A percentile compares a stretch with the other conserved stretches of the same genome.
phyloP scores from a whole-genome alignment of 768 basidiomycete genomes.

The Clitopilus passeckerianus region DNA sequence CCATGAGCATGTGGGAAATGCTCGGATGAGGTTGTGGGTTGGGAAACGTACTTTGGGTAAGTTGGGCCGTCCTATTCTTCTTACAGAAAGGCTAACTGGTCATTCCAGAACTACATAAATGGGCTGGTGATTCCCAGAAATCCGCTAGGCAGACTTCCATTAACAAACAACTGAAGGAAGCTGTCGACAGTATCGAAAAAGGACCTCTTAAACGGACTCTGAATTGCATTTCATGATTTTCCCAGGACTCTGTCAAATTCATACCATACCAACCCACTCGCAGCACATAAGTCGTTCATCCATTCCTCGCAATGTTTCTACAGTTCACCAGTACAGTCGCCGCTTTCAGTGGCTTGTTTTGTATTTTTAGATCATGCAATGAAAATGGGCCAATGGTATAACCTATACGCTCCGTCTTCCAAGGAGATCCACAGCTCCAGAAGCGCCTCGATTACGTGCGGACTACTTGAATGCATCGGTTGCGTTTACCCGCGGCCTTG shows the following conservation, averaged over 20 bases:
- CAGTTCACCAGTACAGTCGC: too few species aligned
- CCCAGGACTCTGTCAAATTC: neutral
- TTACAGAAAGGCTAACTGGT: too few species aligned
- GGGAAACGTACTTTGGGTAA: conserved; percentile 65
- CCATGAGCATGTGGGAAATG: conserved; percentile 47
- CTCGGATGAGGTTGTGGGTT: conserved; percentile 64
- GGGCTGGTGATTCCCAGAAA: conserved; percentile 45
- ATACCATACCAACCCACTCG: neutral
- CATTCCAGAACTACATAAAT: conserved; percentile 49
- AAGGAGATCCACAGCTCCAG: too few species aligned
- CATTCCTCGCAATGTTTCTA: too few species aligned
- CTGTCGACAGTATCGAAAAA: conserved; percentile 1
- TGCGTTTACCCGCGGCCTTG: too few species aligned
- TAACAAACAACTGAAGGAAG: conserved; percentile 25
- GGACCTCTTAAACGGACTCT: neutral
- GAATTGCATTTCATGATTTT: neutral
- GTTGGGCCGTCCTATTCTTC: conserved; percentile 17
- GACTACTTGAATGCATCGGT: too few species aligned
- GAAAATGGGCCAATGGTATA: neutral
- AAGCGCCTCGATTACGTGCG: too few species aligned
- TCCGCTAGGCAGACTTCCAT: conserved; percentile 39
- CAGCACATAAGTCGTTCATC: too few species aligned
- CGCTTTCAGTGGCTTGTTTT: neutral
- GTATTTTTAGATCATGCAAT: neutral
- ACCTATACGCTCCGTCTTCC: too few species aligned